Evolutionary conservation across 768 basidiomycete genomes (phyloP), one percentile per base, ranked within the genome.

Genomic region (Leccinum incarnatum): DNA sequence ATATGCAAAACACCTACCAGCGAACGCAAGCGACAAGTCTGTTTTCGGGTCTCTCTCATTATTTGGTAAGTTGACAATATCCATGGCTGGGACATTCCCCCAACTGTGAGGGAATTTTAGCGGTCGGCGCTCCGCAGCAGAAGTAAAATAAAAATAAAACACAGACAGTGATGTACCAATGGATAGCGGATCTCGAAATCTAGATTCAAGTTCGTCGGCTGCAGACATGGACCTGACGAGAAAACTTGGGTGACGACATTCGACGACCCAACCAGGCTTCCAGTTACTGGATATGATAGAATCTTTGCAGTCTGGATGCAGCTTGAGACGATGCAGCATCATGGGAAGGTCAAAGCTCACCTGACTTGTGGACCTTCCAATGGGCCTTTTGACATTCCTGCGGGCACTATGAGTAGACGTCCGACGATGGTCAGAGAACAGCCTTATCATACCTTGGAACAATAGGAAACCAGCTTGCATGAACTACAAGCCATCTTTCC

Each of bases 381-480:
- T 80, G 79, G 19, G 42, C 62, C 19, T 40, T 67, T 62, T 81
- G 80, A 57, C 80, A 81, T 45, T 72, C 74, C 77, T 79, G 51
- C 17, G 14, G 10, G 12, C 7, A 12, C 3, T 11, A 5, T 49
- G 7, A 36, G 6, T 48, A 14, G 56, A n/a, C 19, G 12, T 27
- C 25, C 2, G 19, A 21, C 12, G 9, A 23, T 17, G 8, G 11
- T 12, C 34, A 6, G 6, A 50, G 34, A 27, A 59, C 2, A 21
- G 11, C 30, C 30, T 32, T 21, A 1, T 7, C 49, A 37, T 50
- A 64, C 69, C 59, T 68, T 75, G 9, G 79, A 81, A 61, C 80
- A 81, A 59, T 81, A 81, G 19, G 74, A 75, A 2, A 79, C 78
- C 15, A 80, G 62, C 51, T 60, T 73, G 62, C 79, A 80, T 21